These are phyloP conservation scores for Pseudogymnoascus verrucosus DNA, from an alignment of 2,329 filamentous ascomycete genomes.

Conservation along the genomic window DNA sequence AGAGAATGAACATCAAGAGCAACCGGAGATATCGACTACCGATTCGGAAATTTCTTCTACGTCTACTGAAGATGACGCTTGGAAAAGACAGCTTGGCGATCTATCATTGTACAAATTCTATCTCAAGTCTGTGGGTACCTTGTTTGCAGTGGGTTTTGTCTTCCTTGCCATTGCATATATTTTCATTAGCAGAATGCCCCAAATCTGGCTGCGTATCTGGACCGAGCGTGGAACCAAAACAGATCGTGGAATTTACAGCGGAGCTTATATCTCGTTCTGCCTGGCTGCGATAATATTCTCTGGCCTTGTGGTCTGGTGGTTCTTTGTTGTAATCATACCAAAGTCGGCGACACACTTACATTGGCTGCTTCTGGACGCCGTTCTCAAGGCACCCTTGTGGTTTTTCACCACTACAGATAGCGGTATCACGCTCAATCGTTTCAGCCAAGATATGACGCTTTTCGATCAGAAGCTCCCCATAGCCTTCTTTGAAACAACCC, in stretches of 20 bases:
- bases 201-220: neutral
- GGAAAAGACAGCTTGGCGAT: neutral
- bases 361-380: constrained; percentile 37
- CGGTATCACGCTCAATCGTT: constrained; percentile 36
- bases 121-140: neutral
- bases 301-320: neutral
- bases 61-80: neutral
- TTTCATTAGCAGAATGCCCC: neutral
- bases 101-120: neutral
- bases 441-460: constrained; percentile 35
- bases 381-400: constrained; percentile 32
- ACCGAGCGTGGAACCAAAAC: neutral
- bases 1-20: neutral
- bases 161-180: neutral
- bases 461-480: constrained; percentile 23
- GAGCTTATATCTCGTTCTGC: neutral
- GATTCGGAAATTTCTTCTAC: neutral
- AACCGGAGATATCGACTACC: neutral
- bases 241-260: neutral
- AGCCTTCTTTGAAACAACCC: neutral
- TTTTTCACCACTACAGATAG: constrained; percentile 37
- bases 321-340: neutral
- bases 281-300: neutral
- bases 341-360: constrained; percentile 25
- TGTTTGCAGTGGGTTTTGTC: neutral